Evolutionary conservation across 2,329 filamentous ascomycete species (phyloP).

Genomic region (Alternaria panax): DNA sequence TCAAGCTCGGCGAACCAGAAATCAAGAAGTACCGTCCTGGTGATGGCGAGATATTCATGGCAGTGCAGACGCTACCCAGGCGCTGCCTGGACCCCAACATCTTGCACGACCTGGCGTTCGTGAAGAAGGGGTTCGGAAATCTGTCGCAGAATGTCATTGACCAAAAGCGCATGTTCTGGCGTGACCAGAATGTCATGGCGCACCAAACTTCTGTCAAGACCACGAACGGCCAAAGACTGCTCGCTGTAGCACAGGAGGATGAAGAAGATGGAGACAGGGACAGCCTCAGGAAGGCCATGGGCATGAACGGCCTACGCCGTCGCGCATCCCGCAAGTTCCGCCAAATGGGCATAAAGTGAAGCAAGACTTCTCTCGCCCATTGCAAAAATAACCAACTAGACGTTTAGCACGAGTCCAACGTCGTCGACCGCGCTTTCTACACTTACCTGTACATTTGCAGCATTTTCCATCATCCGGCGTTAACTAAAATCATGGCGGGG

Average conservation of each 20-base stretch:
- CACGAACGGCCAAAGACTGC: slow-evolving; percentile 14
- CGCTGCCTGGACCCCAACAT: slow-evolving; percentile 81
- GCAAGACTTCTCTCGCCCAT: not conserved
- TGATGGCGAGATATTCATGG: slow-evolving; percentile 94
- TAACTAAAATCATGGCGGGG: slow-evolving; percentile 9
- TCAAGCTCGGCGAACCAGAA: slow-evolving; percentile 84
- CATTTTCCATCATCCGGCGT: slow-evolving; percentile 9
- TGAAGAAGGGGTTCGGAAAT: slow-evolving; percentile 79
- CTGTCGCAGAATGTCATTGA: slow-evolving; percentile 85
- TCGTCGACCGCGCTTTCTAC: not conserved
- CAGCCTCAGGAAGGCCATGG: slow-evolving; percentile 28
- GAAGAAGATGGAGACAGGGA: slow-evolving; percentile 30
- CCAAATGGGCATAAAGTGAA: slow-evolving; percentile 27
- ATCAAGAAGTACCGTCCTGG: slow-evolving; percentile 77
- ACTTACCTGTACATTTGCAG: slow-evolving; percentile 12
- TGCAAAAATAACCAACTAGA: not conserved
- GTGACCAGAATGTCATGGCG: slow-evolving; percentile 40
- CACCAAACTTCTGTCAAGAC: slow-evolving; percentile 32
- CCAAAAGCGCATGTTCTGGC: slow-evolving; percentile 63
- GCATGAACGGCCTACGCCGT: slow-evolving; percentile 30
- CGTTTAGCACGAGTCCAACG: slow-evolving; percentile 2
- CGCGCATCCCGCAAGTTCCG: slow-evolving; percentile 36
- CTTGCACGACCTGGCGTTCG: slow-evolving; percentile 83
- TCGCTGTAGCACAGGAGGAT: slow-evolving; percentile 16
- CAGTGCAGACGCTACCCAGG: slow-evolving; percentile 86